Evolutionary conservation across 139 green algal species (phyloP).

Genomic region (Tetratostichococcus sp.): DNA sequence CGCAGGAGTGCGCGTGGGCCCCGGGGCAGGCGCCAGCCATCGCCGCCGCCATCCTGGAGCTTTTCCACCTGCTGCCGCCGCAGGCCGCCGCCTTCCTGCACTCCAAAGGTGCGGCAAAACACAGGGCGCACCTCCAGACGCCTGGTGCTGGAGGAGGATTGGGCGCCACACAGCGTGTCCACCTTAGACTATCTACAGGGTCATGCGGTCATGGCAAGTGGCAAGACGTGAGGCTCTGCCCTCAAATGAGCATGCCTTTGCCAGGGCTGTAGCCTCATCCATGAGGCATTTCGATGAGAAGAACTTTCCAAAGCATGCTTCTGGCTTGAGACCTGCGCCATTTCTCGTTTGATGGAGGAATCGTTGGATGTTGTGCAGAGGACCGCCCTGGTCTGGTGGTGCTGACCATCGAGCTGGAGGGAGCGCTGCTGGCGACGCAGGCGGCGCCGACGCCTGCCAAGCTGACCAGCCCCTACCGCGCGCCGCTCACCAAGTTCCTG

Average conservation of each 20-base stretch:
- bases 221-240: no score
- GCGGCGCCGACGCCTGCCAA: slow-evolving; percentile 41
- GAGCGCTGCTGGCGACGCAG: slow-evolving; percentile 53
- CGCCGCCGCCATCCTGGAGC: slow-evolving; percentile 82
- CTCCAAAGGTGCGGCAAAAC: slow-evolving; percentile 31
- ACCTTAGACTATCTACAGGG: no score
- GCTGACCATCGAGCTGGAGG: slow-evolving; percentile 90
- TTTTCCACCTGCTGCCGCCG: slow-evolving; percentile 92
- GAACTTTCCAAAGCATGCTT: no score
- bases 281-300: no score
- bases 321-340: no score
- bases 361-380: slow-evolving; percentile 2
- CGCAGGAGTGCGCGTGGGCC: slow-evolving; percentile 28
- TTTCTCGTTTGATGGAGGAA: no score
- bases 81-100: slow-evolving; percentile 86
- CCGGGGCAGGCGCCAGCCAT: slow-evolving; percentile 81
- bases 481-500: slow-evolving; percentile 82
- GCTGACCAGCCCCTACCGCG: slow-evolving; percentile 75
- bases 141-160: no score
- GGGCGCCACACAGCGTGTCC: no score
- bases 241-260: no score
- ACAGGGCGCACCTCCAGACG: no score
- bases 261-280: no score
- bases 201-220: no score
- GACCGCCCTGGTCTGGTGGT: slow-evolving; percentile 78